Percentiles rank a stretch among this genome's conserved stretches.
phyloP scores from a whole-genome alignment of 1,139 yeast genomes.

The Kurtzmaniella quercitrusa region DNA sequence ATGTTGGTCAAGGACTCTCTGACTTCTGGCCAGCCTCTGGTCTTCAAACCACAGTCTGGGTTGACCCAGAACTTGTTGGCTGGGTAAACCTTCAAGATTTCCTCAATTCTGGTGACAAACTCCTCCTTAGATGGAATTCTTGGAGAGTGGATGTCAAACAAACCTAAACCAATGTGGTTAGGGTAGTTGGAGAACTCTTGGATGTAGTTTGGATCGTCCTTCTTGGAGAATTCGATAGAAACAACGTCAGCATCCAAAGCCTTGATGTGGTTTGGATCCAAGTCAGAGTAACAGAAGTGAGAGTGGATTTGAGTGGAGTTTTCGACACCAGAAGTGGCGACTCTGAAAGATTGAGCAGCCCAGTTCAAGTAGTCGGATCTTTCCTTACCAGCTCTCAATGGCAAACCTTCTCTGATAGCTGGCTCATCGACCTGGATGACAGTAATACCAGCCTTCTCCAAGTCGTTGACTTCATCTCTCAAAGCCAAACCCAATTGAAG shows the following conservation, averaged over 20 bases:
- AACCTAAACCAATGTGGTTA: slow-evolving; percentile 98
- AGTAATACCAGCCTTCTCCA: slow-evolving; percentile 96
- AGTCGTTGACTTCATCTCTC: slow-evolving; percentile 97
- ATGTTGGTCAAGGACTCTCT: slow-evolving; percentile 84
- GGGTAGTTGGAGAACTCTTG: slow-evolving; percentile 98
- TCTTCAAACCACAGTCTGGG: slow-evolving; percentile 99
- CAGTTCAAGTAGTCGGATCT: slow-evolving; percentile 95
- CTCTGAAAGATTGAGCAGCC: slow-evolving; percentile 99
- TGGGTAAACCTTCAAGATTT: slow-evolving; percentile 94
- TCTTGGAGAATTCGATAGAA: slow-evolving; percentile 98
- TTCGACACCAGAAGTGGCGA: slow-evolving; percentile 96
- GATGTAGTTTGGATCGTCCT: slow-evolving; percentile 97
- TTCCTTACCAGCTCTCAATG: slow-evolving; percentile 96
- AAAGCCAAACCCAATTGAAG: slow-evolving; percentile 96
- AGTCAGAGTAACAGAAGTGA: slow-evolving; percentile 99
- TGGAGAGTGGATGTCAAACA: slow-evolving; percentile 99
- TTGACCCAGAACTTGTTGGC: slow-evolving; percentile 98
- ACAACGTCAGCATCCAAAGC: slow-evolving; percentile 99
- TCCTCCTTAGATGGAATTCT: slow-evolving; percentile 98
- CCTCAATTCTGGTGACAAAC: slow-evolving; percentile 88
- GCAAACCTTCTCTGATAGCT: slow-evolving; percentile 99
- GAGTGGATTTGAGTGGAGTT: slow-evolving; percentile 98
- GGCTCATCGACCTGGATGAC: slow-evolving; percentile 99
- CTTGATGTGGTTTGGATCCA: slow-evolving; percentile 99
- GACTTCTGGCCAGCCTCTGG: slow-evolving; percentile 94